Conservation (phyloP, 305 asterid species). For the Fraxinus floribunda region DNA sequence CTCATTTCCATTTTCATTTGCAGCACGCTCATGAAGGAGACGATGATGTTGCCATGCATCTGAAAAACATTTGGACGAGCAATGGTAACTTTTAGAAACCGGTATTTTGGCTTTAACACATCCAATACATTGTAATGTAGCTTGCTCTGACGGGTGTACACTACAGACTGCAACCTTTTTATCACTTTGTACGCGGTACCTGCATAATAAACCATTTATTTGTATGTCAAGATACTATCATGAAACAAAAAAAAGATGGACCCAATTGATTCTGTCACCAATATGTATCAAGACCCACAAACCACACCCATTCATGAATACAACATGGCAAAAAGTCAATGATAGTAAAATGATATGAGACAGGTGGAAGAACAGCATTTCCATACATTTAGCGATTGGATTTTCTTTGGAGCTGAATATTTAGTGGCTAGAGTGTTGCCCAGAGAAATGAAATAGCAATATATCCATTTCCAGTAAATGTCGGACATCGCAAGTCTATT, state of each 20-base stretch:
- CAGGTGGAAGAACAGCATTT: background rate
- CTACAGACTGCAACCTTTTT: slow-evolving; percentile 83
- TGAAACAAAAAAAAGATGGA: background rate
- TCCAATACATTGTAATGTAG: slow-evolving; percentile 86
- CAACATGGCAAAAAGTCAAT: background rate
- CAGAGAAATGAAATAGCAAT: background rate
- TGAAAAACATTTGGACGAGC: slow-evolving; percentile 81
- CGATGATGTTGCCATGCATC: slow-evolving; percentile 99
- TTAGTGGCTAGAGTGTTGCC: background rate
- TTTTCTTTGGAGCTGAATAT: background rate
- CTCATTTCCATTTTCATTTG: slow-evolving; percentile 79
- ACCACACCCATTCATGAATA: background rate
- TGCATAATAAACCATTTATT: slow-evolving; percentile 33
- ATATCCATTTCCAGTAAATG: background rate
- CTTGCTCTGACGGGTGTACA: slow-evolving; percentile 92
- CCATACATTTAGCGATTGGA: background rate
- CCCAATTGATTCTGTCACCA: background rate
- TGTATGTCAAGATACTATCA: background rate
- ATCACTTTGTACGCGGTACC: slow-evolving; percentile 97
- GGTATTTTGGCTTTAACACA: slow-evolving; percentile 90
- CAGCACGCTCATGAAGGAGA: slow-evolving; percentile 87
- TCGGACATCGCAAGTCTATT: background rate
- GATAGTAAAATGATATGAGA: background rate
- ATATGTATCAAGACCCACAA: background rate
- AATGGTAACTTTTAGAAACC: slow-evolving; percentile 80